These are phyloP conservation scores for Tagetes patula DNA, from an alignment of 129 eudicot genomes.

Conservation along the genomic window DNA sequence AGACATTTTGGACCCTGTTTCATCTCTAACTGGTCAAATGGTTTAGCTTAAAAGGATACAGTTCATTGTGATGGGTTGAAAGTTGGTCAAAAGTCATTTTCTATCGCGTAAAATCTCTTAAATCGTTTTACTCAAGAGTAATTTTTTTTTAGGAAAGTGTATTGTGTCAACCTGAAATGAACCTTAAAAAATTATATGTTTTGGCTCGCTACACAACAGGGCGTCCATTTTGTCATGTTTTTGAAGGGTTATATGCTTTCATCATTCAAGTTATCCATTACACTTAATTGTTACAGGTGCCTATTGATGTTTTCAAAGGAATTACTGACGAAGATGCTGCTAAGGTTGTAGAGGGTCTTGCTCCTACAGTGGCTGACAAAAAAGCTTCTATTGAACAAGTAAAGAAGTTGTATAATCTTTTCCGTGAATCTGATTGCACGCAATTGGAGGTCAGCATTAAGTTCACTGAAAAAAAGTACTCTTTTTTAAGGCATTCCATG, in stretches of 20 bases:
- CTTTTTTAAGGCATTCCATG: background rate
- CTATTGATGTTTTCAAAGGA: slow-evolving; percentile 93
- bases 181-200: background rate
- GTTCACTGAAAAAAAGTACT: background rate
- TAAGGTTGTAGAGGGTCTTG: slow-evolving; percentile 94
- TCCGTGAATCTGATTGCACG: slow-evolving; percentile 88
- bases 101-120: background rate
- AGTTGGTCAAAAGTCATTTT: background rate
- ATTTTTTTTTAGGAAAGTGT: background rate
- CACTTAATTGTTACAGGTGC: slow-evolving; percentile 51
- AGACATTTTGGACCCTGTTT: background rate
- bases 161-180: background rate
- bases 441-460: slow-evolving; percentile 63
- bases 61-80: background rate
- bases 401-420: slow-evolving; percentile 84
- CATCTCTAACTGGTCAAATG: background rate
- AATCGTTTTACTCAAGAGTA: background rate
- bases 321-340: slow-evolving; percentile 99
- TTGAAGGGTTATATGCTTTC: background rate
- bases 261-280: background rate
- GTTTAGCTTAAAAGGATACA: background rate
- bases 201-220: background rate
- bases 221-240: background rate
- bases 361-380: slow-evolving; percentile 83
- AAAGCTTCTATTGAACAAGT: slow-evolving; percentile 88